Evolutionary conservation across 345 rosid species (phyloP), one percentile per base, ranked within the genome.

Genomic region (Eucalyptus urophylla): DNA sequence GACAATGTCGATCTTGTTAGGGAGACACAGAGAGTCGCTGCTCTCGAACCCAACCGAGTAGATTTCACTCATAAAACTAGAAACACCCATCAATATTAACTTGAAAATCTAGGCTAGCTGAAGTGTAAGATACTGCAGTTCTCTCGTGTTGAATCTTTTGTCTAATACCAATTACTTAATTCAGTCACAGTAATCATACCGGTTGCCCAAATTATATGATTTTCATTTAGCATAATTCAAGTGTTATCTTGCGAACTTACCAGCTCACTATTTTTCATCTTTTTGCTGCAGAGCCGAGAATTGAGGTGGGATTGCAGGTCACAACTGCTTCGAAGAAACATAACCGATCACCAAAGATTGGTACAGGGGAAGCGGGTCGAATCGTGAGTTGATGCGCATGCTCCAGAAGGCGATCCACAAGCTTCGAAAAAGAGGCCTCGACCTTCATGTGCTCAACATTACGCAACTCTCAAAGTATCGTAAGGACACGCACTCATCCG

Each of bases 401-500:
- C 95, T 97, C 4, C 97, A 93, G 49, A 90, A 87, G 10, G 92
- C 89, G 16, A 44, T 95, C 13, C 92, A 89, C 6, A 94, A 90
- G 5, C 58, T 96, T 33, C 93, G 87, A 65, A 90, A 22, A 6
- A 92, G 93, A 91, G 97, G 96, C 16, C 24, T 95, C 67, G 87
- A 91, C 29, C 92, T 95, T 37, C 91, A 94, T 24, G 88, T 96
- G 93, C 93, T 97, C 43, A 96, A 96, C 92, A 96, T 97, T 8
- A 95, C 99, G 7, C 97, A 95, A 80, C 87, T 97, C 22, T 90
- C 97, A 5, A 95, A 96, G 50, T 95, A 96, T 91, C 92, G 99
- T 91, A 96, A 96, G 94, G 97, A 96, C 72, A 97, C 93, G 0
- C 99, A 97, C 85, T 95, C 96, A 49, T 92, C 99, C 1, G 91